Percentiles rank a stretch among this genome's conserved stretches.
Conservation (phyloP, 2,329 filamentous ascomycete genomes). For the Ophiostoma piceae region DNA sequence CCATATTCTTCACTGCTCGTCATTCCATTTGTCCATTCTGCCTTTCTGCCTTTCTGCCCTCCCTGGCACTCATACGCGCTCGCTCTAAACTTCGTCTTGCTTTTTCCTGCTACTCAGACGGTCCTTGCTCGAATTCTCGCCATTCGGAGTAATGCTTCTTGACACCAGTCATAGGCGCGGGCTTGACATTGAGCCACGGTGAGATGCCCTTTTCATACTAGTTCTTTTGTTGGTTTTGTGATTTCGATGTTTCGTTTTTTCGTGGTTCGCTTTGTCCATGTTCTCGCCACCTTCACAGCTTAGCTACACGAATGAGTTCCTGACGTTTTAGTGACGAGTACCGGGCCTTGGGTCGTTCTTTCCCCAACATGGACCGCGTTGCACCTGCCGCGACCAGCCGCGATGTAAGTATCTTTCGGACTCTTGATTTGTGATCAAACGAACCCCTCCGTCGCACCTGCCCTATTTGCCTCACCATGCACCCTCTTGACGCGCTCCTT, state of each 20-base stretch:
- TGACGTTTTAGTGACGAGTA: not conserved
- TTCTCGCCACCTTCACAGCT: not conserved
- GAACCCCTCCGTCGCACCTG: not conserved
- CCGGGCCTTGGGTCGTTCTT: not conserved
- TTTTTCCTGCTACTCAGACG: not conserved
- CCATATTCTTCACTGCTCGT: not conserved
- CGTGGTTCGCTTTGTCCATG: not conserved
- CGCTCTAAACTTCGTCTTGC: too few relatives aligned
- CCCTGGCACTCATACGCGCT: not conserved
- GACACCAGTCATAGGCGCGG: not conserved
- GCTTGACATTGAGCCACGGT: conserved; percentile 1
- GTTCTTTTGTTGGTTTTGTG: not conserved
- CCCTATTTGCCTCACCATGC: not conserved
- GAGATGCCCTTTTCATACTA: not conserved
- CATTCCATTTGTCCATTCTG: not conserved
- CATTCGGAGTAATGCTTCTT: not conserved
- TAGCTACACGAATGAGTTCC: not conserved
- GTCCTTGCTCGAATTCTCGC: not conserved
- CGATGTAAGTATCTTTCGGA: conserved; percentile 17
- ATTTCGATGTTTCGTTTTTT: not conserved
- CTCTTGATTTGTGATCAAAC: not conserved
- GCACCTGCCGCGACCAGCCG: conserved; percentile 4
- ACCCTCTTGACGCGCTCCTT: not conserved
- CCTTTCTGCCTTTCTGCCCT: not conserved
- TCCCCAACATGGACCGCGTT: conserved; percentile 13